Conservation (phyloP, 805 yeast genomes). For the Candida methanosorbosa region DNA sequence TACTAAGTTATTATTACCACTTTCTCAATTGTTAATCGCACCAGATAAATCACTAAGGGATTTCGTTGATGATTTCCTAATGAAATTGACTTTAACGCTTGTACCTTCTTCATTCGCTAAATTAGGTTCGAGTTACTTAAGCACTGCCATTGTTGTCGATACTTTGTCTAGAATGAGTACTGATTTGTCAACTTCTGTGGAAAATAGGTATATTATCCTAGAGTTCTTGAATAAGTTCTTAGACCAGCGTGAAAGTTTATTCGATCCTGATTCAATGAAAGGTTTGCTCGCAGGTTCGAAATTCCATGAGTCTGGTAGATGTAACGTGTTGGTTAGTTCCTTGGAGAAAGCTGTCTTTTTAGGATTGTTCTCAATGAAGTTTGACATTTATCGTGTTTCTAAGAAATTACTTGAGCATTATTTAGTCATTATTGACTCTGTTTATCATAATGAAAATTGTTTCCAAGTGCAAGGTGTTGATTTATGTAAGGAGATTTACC, state of each 20-base stretch:
- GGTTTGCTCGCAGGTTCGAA: background rate
- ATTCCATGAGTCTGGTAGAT: constrained; percentile 18
- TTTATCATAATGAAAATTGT: constrained; percentile 15
- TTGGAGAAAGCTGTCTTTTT: constrained; percentile 44
- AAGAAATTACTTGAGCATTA: constrained; percentile 29
- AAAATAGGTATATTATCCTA: constrained; percentile 23
- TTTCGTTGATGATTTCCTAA: constrained; percentile 27
- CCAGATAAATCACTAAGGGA: constrained; percentile 24
- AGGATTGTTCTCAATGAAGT: constrained; percentile 41
- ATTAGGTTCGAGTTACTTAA: constrained; percentile 28
- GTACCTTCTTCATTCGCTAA: constrained; percentile 19
- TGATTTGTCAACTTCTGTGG: constrained; percentile 5
- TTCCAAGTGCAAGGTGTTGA: constrained; percentile 22
- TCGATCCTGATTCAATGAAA: background rate
- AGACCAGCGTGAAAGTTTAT: constrained; percentile 19
- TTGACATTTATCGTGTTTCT: constrained; percentile 40
- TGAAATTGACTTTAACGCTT: constrained; percentile 23
- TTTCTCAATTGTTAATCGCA: constrained; percentile 29
- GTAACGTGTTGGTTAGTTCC: constrained; percentile 25
- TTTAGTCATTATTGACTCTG: constrained; percentile 11
- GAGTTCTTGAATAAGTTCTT: constrained; percentile 31
- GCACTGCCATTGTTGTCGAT: constrained; percentile 29
- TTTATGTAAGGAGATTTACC: constrained; percentile 34
- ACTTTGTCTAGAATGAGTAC: constrained; percentile 24
- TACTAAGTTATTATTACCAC: constrained; percentile 17